Conservation (phyloP, 176 grass and related monocot species). For the Musa acuminata region DNA sequence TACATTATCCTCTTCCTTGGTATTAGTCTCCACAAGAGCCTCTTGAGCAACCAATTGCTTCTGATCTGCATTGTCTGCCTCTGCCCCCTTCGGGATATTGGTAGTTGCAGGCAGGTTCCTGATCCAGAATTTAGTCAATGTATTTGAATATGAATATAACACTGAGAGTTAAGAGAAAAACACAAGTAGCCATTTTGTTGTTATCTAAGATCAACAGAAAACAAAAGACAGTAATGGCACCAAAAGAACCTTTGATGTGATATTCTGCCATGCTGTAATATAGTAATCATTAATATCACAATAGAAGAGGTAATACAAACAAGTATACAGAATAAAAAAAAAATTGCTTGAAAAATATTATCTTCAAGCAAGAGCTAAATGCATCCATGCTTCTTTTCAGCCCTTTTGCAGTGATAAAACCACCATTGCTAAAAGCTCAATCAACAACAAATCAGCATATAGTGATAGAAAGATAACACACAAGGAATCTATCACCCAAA, state of each 20-base stretch:
- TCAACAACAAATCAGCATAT: no score
- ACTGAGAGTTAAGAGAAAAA: background rate
- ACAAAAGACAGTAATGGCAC: background rate
- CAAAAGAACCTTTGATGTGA: background rate
- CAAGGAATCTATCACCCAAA: no score
- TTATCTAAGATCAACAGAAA: background rate
- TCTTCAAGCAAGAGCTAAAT: no score
- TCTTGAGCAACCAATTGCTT: conserved; percentile 4
- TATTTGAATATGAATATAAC: background rate
- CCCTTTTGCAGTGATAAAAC: no score
- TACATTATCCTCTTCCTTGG: conserved; percentile 19
- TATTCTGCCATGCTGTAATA: background rate
- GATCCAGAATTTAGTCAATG: background rate
- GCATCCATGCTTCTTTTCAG: no score
- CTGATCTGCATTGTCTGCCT: background rate
- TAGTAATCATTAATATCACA: background rate
- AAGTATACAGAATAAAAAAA: background rate
- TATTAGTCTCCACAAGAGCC: background rate
- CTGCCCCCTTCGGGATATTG: background rate
- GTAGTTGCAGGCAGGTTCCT: conserved; percentile 8
- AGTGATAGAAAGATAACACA: no score
- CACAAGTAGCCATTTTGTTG: background rate
- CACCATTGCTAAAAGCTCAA: no score
- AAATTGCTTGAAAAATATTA: no score
- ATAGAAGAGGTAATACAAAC: background rate